Conservation (phyloP, 2,329 filamentous ascomycete genomes). For the Calycina marina region DNA sequence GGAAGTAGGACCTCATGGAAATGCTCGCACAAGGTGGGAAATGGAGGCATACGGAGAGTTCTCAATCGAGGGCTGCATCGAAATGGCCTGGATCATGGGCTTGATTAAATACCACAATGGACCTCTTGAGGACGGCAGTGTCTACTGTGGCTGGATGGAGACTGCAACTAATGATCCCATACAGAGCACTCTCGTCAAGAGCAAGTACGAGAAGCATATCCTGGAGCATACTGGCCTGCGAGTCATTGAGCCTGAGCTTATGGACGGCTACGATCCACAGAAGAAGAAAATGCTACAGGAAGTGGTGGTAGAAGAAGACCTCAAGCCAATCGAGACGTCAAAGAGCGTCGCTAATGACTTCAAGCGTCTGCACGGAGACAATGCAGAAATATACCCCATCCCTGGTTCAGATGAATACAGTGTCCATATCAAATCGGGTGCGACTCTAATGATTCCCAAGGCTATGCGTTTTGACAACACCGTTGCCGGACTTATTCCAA, state of each 20-base stretch:
- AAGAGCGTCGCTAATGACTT: conserved; percentile 94
- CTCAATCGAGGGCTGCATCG: conserved; percentile 81
- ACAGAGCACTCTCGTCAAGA: conserved; percentile 90
- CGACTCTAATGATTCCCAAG: conserved; percentile 85
- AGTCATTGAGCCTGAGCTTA: conserved; percentile 87
- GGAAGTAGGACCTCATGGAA: conserved; percentile 91
- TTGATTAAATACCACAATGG: conserved; percentile 96
- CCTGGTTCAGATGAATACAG: conserved; percentile 75
- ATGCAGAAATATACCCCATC: conserved; percentile 88
- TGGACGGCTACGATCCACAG: conserved; percentile 86
- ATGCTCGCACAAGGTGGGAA: conserved; percentile 92
- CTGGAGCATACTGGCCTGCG: conserved; percentile 91
- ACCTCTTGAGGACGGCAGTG: conserved; percentile 69
- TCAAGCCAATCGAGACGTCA: conserved; percentile 90
- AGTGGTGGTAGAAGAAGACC: conserved; percentile 86
- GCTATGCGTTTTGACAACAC: conserved; percentile 86
- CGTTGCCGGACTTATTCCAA: conserved; percentile 87
- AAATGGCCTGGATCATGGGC: conserved; percentile 52
- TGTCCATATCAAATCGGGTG: conserved; percentile 84
- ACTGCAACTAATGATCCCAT: conserved; percentile 83
- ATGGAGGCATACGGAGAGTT: conserved; percentile 95
- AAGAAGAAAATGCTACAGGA: conserved; percentile 96
- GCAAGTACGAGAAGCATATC: conserved; percentile 89
- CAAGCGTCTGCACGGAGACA: conserved; percentile 86
- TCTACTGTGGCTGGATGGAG: conserved; percentile 93